Evolutionary conservation across 257 asterid species (phyloP).

Genomic region (Thymus quinquecostatus): DNA sequence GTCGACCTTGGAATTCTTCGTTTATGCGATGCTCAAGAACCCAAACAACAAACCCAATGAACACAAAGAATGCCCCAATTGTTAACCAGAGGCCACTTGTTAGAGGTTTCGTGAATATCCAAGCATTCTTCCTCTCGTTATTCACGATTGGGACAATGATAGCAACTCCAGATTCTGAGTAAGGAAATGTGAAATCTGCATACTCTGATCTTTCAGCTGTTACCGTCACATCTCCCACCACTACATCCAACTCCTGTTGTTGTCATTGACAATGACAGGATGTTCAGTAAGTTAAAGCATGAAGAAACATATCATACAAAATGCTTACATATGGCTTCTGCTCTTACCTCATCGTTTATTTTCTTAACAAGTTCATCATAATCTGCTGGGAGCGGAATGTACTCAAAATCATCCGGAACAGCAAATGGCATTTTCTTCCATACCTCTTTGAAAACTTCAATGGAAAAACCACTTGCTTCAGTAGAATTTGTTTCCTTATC

Average conservation of each 20-base stretch:
- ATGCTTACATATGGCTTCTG: not conserved
- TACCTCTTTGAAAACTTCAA: slow-evolving; percentile 42
- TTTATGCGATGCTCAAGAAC: slow-evolving; percentile 58
- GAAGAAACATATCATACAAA: not conserved
- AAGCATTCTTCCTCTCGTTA: slow-evolving; percentile 44
- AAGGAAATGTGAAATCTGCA: slow-evolving; percentile 51
- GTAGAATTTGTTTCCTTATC: slow-evolving; percentile 33
- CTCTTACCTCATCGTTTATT: slow-evolving; percentile 26
- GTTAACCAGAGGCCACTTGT: slow-evolving; percentile 50
- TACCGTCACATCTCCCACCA: slow-evolving; percentile 52
- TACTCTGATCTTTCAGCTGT: slow-evolving; percentile 37
- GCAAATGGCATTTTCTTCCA: slow-evolving; percentile 41
- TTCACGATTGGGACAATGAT: slow-evolving; percentile 42
- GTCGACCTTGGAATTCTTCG: slow-evolving; percentile 40
- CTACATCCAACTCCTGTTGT: slow-evolving; percentile 40
- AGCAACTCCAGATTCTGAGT: slow-evolving; percentile 43
- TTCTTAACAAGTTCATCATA: slow-evolving; percentile 43
- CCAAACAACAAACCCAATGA: slow-evolving; percentile 56
- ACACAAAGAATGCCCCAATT: slow-evolving; percentile 47
- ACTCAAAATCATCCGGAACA: slow-evolving; percentile 28
- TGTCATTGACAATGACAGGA: not conserved
- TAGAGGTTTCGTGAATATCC: slow-evolving; percentile 60
- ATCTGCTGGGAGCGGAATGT: slow-evolving; percentile 20
- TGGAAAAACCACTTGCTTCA: slow-evolving; percentile 46
- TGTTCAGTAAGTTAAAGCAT: slow-evolving; percentile 2